phyloP scores from a whole-genome alignment of 1,139 yeast genomes.

The Pichia sp. region DNA sequence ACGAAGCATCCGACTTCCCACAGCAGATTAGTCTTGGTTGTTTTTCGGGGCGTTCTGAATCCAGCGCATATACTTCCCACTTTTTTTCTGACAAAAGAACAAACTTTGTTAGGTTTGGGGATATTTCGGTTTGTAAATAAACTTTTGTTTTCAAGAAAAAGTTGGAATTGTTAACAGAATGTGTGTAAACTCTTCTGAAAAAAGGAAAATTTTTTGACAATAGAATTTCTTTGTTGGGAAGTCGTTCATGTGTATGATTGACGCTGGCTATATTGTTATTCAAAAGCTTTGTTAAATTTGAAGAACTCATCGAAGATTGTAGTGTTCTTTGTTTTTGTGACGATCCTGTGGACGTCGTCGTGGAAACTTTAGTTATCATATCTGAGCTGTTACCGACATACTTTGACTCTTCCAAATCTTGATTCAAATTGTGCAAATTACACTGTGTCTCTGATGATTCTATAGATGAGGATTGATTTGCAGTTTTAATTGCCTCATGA shows the following conservation, averaged over 20 bases:
- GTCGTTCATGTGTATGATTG: slow-evolving; percentile 22
- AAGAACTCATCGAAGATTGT: slow-evolving; percentile 13
- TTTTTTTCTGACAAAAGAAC: slow-evolving; percentile 58
- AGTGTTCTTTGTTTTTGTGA: slow-evolving; percentile 16
- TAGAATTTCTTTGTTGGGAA: slow-evolving; percentile 46
- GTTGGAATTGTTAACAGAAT: slow-evolving; percentile 53
- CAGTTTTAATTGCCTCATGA: slow-evolving; percentile 28
- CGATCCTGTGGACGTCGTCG: slow-evolving; percentile 17
- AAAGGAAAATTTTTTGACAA: slow-evolving; percentile 80
- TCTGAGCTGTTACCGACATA: slow-evolving; percentile 1
- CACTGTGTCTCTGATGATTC: too few relatives aligned
- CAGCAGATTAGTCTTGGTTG: slow-evolving; percentile 57
- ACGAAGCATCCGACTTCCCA: slow-evolving; percentile 64
- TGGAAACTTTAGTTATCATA: slow-evolving; percentile 18
- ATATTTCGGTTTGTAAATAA: slow-evolving; percentile 55
- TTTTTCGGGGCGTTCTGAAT: slow-evolving; percentile 33
- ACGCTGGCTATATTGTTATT: slow-evolving; percentile 13
- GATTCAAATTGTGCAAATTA: too few relatives aligned
- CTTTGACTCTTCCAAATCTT: not conserved
- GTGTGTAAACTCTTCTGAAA: slow-evolving; percentile 60
- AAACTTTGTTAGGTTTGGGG: slow-evolving; percentile 54
- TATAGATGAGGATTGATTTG: slow-evolving; percentile 12
- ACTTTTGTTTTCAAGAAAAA: slow-evolving; percentile 38
- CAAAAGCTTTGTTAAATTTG: slow-evolving; percentile 21
- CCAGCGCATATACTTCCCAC: slow-evolving; percentile 64